Evolutionary conservation across 1,284 basidiomycete genomes (phyloP).

Genomic region (Lentinula novae-zelandiae): DNA sequence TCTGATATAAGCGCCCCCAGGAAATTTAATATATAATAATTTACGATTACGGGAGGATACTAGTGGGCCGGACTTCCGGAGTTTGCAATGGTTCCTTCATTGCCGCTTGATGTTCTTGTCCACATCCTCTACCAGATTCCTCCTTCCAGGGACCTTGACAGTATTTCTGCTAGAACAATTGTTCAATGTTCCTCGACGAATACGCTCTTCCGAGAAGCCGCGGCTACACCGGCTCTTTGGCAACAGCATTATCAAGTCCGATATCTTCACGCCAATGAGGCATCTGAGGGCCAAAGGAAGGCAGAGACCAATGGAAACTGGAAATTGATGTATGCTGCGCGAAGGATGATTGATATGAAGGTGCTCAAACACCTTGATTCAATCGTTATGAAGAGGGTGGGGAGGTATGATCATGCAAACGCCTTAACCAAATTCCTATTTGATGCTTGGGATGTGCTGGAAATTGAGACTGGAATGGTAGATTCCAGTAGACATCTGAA

Average conservation of each 20-base stretch:
- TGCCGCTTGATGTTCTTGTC: constrained; percentile 15
- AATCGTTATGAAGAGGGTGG: constrained; percentile 31
- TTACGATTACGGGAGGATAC: too few species aligned
- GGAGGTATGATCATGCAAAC: constrained; percentile 33
- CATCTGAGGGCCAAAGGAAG: constrained; percentile 32
- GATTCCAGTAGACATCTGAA: constrained; percentile 28
- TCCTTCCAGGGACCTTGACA: constrained; percentile 1
- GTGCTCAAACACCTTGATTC: constrained; percentile 38
- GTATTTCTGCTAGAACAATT: constrained; percentile 5
- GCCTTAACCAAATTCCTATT: constrained; percentile 36
- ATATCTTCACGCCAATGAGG: constrained; percentile 39
- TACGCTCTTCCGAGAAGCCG: constrained; percentile 15
- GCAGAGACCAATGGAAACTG: constrained; percentile 34
- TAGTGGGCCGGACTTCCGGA: not conserved
- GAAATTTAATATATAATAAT: too few species aligned
- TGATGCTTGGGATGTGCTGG: constrained; percentile 53
- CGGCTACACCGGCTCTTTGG: constrained; percentile 35
- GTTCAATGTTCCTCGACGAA: constrained; percentile 5
- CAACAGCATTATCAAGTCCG: constrained; percentile 43
- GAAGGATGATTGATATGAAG: constrained; percentile 38
- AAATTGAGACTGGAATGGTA: constrained; percentile 27
- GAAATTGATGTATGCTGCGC: constrained; percentile 40
- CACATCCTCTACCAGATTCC: constrained; percentile 13
- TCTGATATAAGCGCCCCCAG: too few species aligned
- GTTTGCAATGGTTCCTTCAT: constrained; percentile 5